Conservation (phyloP, 495 filamentous ascomycete species). For the Talaromyces proteolyticus region DNA sequence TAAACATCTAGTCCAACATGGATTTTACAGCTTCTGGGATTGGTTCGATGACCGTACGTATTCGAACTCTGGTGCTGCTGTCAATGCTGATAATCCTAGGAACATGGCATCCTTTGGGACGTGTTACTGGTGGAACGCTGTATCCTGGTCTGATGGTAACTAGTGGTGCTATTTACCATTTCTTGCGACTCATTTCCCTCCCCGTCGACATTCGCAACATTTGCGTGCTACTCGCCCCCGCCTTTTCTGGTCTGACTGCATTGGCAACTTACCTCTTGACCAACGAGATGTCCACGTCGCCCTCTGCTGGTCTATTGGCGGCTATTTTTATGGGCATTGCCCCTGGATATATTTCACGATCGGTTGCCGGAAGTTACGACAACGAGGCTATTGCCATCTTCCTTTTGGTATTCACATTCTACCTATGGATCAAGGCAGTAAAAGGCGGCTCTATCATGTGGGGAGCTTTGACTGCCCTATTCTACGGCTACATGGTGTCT, state of each 20-base stretch:
- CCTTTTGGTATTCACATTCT: conserved; percentile 97
- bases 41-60: conserved; percentile 97
- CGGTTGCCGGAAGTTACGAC: conserved; percentile 97
- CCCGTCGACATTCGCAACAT: conserved; percentile 99
- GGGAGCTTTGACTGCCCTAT: conserved; percentile 90
- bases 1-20: conserved; percentile 93
- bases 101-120: conserved; percentile 98
- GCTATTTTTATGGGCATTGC: conserved; percentile 96
- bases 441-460: conserved; percentile 95
- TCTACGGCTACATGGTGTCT: conserved; percentile 99
- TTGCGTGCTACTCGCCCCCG: conserved; percentile 94
- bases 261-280: conserved; percentile 93
- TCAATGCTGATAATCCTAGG: conserved; percentile 37
- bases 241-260: conserved; percentile 91
- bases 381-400: conserved; percentile 99
- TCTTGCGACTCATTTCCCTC: conserved; percentile 83
- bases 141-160: conserved; percentile 99
- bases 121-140: conserved; percentile 96
- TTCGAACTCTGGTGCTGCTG: not conserved
- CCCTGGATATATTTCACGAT: conserved; percentile 95
- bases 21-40: conserved; percentile 99
- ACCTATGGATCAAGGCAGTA: conserved; percentile 96
- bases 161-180: conserved; percentile 92
- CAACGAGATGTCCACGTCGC: conserved; percentile 87
- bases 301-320: conserved; percentile 90